Percentiles rank a stretch among this genome's conserved stretches.
phyloP scores from a whole-genome alignment of 176 grass and related monocot genomes.

The Microstegium vimineum region DNA sequence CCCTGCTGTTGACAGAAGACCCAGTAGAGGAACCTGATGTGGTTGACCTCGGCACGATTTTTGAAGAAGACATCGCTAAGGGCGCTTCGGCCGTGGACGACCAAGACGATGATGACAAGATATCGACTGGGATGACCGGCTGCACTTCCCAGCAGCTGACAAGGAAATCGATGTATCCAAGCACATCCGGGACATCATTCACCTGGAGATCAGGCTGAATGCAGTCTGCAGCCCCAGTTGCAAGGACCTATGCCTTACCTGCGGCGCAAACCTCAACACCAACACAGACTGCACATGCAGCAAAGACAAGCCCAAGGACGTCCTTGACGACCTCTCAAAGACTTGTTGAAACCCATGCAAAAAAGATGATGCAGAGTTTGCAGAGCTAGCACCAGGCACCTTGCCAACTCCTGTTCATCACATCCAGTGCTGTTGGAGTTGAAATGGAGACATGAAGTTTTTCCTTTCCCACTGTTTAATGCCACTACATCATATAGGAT shows the following conservation, averaged over 20 bases:
- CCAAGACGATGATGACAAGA: constrained; percentile 49
- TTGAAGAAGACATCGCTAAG: constrained; percentile 36
- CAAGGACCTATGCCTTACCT: constrained; percentile 61
- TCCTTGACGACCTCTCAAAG: constrained; percentile 38
- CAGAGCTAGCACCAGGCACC: background rate
- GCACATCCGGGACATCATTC: constrained; percentile 70
- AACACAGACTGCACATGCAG: constrained; percentile 45
- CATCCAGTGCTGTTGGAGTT: background rate
- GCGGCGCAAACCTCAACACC: constrained; percentile 61
- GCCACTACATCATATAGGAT: background rate
- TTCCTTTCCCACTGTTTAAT: background rate
- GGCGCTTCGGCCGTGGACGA: background rate
- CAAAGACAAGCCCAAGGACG: background rate
- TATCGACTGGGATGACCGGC: constrained; percentile 69
- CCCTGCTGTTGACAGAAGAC: constrained; percentile 60
- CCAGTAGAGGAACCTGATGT: constrained; percentile 59
- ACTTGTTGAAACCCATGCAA: constrained; percentile 44
- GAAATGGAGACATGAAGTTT: background rate
- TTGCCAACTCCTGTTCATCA: background rate
- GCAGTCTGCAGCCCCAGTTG: constrained; percentile 59
- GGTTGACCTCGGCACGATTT: constrained; percentile 41
- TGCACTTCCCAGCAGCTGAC: constrained; percentile 59
- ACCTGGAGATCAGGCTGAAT: constrained; percentile 64
- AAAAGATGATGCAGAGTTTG: background rate
- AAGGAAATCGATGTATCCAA: constrained; percentile 85